phyloP scores from a whole-genome alignment of 2,329 filamentous ascomycete genomes.

The Xylaria hypoxylon region DNA sequence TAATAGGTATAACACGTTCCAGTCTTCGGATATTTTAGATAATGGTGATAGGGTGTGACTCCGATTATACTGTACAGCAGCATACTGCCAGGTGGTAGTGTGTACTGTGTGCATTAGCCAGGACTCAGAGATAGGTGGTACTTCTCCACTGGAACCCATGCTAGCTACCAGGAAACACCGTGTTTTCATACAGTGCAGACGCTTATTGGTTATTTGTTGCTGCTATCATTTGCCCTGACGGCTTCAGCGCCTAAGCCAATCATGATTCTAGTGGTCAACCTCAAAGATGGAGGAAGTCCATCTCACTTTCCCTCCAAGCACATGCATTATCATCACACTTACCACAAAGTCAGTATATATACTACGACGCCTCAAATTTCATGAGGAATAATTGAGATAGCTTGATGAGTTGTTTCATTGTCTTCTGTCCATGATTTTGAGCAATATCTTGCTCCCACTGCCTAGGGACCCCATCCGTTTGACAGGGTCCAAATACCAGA shows the following conservation, averaged over 20 bases:
- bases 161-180: neutral
- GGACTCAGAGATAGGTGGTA: too few relatives aligned
- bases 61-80: too few relatives aligned
- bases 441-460: slow-evolving; percentile 1
- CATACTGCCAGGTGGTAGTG: too few relatives aligned
- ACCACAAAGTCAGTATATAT: neutral
- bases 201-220: too few relatives aligned
- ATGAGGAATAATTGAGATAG: neutral
- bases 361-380: neutral
- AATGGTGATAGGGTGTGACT: too few relatives aligned
- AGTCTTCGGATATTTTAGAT: neutral
- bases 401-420: neutral
- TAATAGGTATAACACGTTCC: neutral
- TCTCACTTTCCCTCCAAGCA: slow-evolving; percentile 1
- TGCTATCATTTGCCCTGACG: neutral
- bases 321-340: neutral
- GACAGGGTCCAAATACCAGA: slow-evolving; percentile 7
- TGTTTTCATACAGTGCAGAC: slow-evolving; percentile 22
- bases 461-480: slow-evolving; percentile 4
- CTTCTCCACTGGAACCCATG: too few relatives aligned
- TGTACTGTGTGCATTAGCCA: too few relatives aligned
- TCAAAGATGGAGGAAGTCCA: neutral
- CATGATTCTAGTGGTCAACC: slow-evolving; percentile 4
- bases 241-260: slow-evolving; percentile 27
- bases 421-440: slow-evolving; percentile 14